Conservation (phyloP, 768 basidiomycete genomes). For the Strobilomyces dryophilus region DNA sequence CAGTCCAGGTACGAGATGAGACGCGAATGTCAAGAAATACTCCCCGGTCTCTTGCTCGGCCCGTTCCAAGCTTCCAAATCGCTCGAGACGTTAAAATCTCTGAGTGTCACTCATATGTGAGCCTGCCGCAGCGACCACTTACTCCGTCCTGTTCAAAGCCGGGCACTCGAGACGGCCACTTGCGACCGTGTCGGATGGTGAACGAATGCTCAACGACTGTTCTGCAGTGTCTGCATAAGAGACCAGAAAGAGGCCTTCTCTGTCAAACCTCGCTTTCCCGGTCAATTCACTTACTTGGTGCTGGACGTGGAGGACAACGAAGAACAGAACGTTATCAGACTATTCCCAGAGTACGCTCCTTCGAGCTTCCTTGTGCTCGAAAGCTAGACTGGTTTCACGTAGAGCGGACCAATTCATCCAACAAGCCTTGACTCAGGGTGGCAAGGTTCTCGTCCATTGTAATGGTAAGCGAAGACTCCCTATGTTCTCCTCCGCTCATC, state of each 20-base stretch:
- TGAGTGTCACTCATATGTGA: slow-evolving; percentile 84
- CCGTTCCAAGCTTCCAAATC: slow-evolving; percentile 89
- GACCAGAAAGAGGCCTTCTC: slow-evolving; percentile 90
- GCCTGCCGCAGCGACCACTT: neutral
- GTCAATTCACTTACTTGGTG: slow-evolving; percentile 71
- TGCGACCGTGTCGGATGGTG: neutral
- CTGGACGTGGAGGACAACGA: slow-evolving; percentile 90
- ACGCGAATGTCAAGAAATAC: slow-evolving; percentile 89
- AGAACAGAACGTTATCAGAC: slow-evolving; percentile 89
- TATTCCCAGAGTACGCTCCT: slow-evolving; percentile 73
- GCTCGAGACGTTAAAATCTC: slow-evolving; percentile 56
- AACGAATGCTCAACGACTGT: neutral
- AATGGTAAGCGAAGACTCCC: slow-evolving; percentile 49
- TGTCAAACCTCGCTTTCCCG: slow-evolving; percentile 80
- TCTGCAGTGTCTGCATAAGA: slow-evolving; percentile 74
- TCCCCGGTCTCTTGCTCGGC: slow-evolving; percentile 76
- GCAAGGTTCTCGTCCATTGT: slow-evolving; percentile 84
- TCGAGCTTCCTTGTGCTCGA: neutral
- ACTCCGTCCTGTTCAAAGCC: neutral
- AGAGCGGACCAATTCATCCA: slow-evolving; percentile 80
- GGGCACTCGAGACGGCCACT: neutral
- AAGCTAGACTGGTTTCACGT: slow-evolving; percentile 1
- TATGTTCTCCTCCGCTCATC: neutral
- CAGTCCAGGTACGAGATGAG: slow-evolving; percentile 84
- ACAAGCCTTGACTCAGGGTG: slow-evolving; percentile 49